Base-by-base conservation (phyloP, 345 rosid genomes). In the Citrus medica region DNA sequence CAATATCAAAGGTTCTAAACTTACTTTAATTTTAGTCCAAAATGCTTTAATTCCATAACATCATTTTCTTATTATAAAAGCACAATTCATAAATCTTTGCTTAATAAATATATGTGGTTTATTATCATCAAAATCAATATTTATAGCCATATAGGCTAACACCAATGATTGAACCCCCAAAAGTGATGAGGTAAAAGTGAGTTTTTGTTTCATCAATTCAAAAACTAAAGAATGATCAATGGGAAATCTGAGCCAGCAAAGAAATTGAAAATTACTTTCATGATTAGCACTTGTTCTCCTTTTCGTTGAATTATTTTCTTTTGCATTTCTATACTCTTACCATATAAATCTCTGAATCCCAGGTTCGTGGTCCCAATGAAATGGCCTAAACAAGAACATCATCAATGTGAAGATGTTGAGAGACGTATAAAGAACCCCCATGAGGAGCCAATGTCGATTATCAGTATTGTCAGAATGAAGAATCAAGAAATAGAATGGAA, bases 301-400 rank as follows among this genome's bases (percentile, higher is more conserved):
- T 25, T 58, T 25, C 21, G 4, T 67, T 14, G 21, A 21, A 21
- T 38, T 56, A 28, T 63, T n/a, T 63, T 17, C 71, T 30, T 46
- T 46, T 46, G 27, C 71, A 60, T 81, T 55, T 71, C 27, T 9
- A 67, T 73, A 80, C 64, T 37, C 22, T 87, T 92, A 96, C 99
- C 99, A 96, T 75, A 92, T 92, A 83, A 96, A 96, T 85, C 99
- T 90, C 79, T 96, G 98, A 81, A 85, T 67, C 68, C 98, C 95
- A 21, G 91, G 88, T 28, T 96, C 99, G 72, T 90, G 95, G 84
- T 84, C 84, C 99, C 99, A 94, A 66, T 80, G 80, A 73, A 96
- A 96, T 1, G 97, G 93, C 67, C 84, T 84, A 69, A 87, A 89
- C 89, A 96, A 89, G 90, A 94, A 94, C 92, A 92, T 87, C 4